These are phyloP conservation scores for Myxozyma sirexii DNA, from an alignment of 805 yeast species.

Conservation along the genomic window DNA sequence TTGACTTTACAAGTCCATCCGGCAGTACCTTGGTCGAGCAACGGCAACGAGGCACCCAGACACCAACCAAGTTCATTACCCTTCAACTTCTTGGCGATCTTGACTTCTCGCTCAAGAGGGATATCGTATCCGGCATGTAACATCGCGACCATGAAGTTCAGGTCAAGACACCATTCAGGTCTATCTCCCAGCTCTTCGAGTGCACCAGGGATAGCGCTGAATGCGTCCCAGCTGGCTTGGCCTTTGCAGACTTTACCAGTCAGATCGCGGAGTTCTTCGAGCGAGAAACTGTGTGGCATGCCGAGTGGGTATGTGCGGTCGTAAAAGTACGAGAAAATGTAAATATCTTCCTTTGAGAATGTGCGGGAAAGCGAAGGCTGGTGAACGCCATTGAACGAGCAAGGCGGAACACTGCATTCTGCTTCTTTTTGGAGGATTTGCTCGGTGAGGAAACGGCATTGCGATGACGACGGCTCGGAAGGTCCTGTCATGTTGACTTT, in stretches of 20 bases:
- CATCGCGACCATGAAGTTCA: conserved; percentile 85
- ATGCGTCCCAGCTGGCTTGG: conserved; percentile 68
- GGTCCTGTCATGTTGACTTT: conserved; percentile 70
- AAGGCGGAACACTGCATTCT: conserved; percentile 73
- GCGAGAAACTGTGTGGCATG: conserved; percentile 86
- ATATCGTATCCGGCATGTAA: conserved; percentile 97
- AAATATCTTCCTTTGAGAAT: conserved; percentile 77
- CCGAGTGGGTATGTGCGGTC: conserved; percentile 94
- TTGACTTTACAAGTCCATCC: conserved; percentile 67
- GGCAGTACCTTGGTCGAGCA: conserved; percentile 61
- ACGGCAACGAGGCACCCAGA: conserved; percentile 93
- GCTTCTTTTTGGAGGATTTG: conserved; percentile 78
- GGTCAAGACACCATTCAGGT: conserved; percentile 93
- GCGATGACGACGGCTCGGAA: conserved; percentile 65
- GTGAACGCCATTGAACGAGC: conserved; percentile 96
- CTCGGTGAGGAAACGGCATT: conserved; percentile 87
- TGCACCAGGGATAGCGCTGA: conserved; percentile 69
- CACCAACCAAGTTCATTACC: conserved; percentile 98
- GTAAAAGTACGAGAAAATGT: conserved; percentile 89
- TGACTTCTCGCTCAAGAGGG: conserved; percentile 84
- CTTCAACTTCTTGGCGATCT: conserved; percentile 86
- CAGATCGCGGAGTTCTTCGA: conserved; percentile 79
- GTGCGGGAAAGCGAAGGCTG: conserved; percentile 88
- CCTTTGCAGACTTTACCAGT: conserved; percentile 88
- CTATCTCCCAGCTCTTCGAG: conserved; percentile 67